Conservation (phyloP, 2,329 filamentous ascomycete species). For the Pseudocercospora macadamiae region DNA sequence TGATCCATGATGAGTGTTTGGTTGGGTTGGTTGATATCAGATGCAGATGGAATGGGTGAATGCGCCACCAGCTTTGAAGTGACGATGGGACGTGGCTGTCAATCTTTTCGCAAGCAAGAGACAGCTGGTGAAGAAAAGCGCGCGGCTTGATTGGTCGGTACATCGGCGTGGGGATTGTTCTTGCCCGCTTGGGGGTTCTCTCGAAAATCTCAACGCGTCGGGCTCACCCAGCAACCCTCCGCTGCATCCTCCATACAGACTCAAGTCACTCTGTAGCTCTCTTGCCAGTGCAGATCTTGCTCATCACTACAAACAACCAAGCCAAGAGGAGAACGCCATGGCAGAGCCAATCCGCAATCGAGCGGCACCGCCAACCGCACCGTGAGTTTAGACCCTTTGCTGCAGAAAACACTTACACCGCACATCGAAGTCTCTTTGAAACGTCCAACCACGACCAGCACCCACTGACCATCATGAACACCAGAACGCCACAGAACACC, state of each 20-base stretch:
- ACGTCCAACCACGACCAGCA: slow-evolving; percentile 3
- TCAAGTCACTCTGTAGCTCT: not conserved
- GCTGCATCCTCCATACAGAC: too few species aligned
- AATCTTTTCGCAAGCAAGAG: not conserved
- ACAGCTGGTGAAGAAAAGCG: not conserved
- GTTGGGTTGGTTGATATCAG: slow-evolving; percentile 6
- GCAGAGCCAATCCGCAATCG: slow-evolving; percentile 25
- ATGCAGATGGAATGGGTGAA: not conserved
- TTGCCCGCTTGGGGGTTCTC: too few species aligned
- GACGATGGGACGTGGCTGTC: not conserved
- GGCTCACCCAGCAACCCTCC: too few species aligned
- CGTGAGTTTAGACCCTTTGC: slow-evolving; percentile 17
- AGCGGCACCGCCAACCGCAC: slow-evolving; percentile 17
- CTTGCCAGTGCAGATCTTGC: not conserved
- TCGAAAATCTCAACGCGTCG: too few species aligned
- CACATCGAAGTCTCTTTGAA: slow-evolving; percentile 6
- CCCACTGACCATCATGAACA: slow-evolving; percentile 36
- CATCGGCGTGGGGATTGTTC: too few species aligned
- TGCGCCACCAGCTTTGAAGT: slow-evolving; percentile 1
- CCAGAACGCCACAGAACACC: slow-evolving; percentile 96
- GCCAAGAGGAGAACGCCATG: slow-evolving; percentile 15
- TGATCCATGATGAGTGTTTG: slow-evolving; percentile 30
- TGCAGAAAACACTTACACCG: slow-evolving; percentile 10
- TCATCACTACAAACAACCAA: not conserved
- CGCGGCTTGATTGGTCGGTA: slow-evolving; percentile 4